Base-by-base conservation (phyloP, 371 early-diverging fungal genomes). In the Capillidium heterosporum region DNA sequence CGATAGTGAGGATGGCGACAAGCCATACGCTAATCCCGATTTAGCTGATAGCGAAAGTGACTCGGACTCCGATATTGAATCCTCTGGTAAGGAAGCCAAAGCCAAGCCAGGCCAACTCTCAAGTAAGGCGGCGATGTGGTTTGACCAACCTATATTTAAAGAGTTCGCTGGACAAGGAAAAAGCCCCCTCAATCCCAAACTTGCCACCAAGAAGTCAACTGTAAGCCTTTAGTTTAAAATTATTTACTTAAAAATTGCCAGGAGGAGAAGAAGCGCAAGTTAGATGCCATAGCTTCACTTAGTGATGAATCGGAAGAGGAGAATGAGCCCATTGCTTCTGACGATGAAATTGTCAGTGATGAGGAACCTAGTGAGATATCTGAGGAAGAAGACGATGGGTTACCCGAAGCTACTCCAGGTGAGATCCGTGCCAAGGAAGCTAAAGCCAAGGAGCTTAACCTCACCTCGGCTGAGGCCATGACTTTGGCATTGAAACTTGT, bases 101-200 rank as follows among this genome's bases (percentile, higher is more conserved):
- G 63, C 62, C 1, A 75, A 67, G 60, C 65, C 89, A 23, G 88
- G 88, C 11, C 5, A 15, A 1, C 26, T 35, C n/a, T 53, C 53
- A 27, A 29, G 51, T 17, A 78, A 80, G 10, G 91, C 95, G 15
- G 74, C 81, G 24, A 71, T 88, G 72, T 93, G 91, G 73, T 93
- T 95, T 71, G 87, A 91, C 63, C 91, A 91, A 64, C 89, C 91
- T 2, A 62, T 92, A 27, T 95, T 95, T 70, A 80, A 89, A 63
- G 74, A 71, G 28, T 61, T 80, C 39, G 70, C 69, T 31, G 63
- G 67, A n/a, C n/a, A n/a, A n/a, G n/a, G n/a, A n/a, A n/a, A n/a
- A n/a, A n/a, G n/a, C n/a, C n/a, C n/a, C n/a, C n/a, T n/a, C n/a
- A n/a, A n/a, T n/a, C n/a, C n/a, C n/a, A n/a, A n/a, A n/a, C n/a